Evolutionary conservation across 1,139 yeast species (phyloP).

Genomic region (Candida gigantensis): DNA sequence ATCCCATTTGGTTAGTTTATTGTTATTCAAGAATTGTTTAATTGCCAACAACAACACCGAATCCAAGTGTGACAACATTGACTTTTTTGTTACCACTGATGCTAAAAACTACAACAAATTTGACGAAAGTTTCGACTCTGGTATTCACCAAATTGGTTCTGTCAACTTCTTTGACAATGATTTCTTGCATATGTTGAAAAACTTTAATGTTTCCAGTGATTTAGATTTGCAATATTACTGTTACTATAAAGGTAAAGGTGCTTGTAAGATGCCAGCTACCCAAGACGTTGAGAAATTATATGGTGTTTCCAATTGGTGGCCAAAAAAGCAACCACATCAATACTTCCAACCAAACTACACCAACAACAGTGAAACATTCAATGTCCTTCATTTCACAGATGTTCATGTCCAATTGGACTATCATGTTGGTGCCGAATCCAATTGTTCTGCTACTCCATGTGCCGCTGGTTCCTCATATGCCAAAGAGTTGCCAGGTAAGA

Average conservation of each 20-base stretch:
- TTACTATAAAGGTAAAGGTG: conserved; percentile 24
- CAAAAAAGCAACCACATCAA: conserved; percentile 28
- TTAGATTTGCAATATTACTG: conserved; percentile 39
- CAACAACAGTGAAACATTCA: conserved; percentile 36
- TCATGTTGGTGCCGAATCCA: conserved; percentile 58
- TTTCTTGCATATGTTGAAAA: conserved; percentile 36
- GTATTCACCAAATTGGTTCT: conserved; percentile 22
- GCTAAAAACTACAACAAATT: conserved; percentile 20
- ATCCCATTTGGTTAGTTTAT: conserved; percentile 37
- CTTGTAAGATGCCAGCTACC: conserved; percentile 32
- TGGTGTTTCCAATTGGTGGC: conserved; percentile 34
- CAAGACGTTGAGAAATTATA: conserved; percentile 28
- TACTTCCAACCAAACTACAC: conserved; percentile 26
- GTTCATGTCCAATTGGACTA: conserved; percentile 63
- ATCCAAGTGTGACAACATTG: conserved; percentile 34
- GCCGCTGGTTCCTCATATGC: conserved; percentile 45
- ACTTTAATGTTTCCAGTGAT: conserved; percentile 39
- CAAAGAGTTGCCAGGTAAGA: conserved; percentile 25
- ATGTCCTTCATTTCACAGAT: conserved; percentile 68
- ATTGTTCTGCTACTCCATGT: conserved; percentile 55
- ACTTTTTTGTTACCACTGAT: conserved; percentile 43
- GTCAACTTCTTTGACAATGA: conserved; percentile 43
- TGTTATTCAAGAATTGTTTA: conserved; percentile 40
- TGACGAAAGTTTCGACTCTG: conserved; percentile 24
- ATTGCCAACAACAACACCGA: conserved; percentile 31